These are phyloP conservation scores for Fraxinus quadrangulata DNA, from an alignment of 257 asterid genomes.

Conservation along the genomic window DNA sequence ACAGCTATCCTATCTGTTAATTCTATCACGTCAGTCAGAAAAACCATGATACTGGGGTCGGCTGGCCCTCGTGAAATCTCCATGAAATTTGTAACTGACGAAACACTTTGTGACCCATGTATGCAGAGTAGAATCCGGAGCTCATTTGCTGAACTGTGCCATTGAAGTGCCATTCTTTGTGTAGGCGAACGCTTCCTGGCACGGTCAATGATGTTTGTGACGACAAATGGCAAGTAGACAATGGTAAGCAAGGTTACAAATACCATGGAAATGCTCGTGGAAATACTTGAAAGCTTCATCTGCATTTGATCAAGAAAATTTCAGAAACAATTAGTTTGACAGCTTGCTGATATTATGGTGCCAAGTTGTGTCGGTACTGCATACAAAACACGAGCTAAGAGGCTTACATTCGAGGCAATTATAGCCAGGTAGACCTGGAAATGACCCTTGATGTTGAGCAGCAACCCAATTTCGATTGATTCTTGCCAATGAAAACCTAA, in stretches of 20 bases:
- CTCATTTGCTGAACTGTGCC: constrained; percentile 60
- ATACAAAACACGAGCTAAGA: neutral
- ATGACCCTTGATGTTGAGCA: constrained; percentile 82
- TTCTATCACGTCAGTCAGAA: constrained; percentile 78
- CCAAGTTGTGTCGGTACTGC: neutral
- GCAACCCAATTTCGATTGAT: constrained; percentile 73
- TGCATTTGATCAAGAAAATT: constrained; percentile 35
- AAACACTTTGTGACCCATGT: constrained; percentile 48
- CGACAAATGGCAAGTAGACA: constrained; percentile 68
- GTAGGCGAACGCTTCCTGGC: constrained; percentile 82
- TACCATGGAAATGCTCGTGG: constrained; percentile 67
- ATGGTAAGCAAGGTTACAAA: constrained; percentile 60
- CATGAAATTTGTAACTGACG: constrained; percentile 64
- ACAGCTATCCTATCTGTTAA: constrained; percentile 76
- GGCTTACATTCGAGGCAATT: constrained; percentile 56
- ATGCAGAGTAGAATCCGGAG: constrained; percentile 66
- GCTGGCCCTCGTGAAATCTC: constrained; percentile 66
- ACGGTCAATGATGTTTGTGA: constrained; percentile 64
- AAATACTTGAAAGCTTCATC: constrained; percentile 49
- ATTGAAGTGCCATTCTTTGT: constrained; percentile 84
- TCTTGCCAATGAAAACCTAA: constrained; percentile 91
- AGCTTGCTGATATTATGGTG: neutral
- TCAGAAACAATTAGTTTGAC: neutral
- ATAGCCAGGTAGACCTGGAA: constrained; percentile 82
- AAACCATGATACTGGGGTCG: constrained; percentile 71